Evolutionary conservation across 768 basidiomycete genomes (phyloP).

Genomic region (Coprinopsis marcescibilis): DNA sequence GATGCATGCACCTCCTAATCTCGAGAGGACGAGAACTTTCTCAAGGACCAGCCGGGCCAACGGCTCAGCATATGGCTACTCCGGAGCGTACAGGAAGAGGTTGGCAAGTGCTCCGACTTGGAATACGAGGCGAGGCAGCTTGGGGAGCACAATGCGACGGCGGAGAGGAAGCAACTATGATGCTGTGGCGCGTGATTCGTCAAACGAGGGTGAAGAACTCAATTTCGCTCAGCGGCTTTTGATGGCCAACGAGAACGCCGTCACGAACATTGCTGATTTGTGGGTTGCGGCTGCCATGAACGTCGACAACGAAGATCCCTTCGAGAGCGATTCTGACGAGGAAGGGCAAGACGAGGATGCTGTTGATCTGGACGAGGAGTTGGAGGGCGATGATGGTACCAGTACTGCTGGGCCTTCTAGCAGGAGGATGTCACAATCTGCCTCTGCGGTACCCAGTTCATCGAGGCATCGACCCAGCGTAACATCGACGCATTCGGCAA

Average conservation of each 20-base stretch:
- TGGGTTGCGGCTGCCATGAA: conserved; percentile 99
- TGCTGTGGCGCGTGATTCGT: conserved; percentile 31
- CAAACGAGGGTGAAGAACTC: conserved; percentile 42
- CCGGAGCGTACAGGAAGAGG: conserved; percentile 49
- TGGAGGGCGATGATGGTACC: conserved; percentile 4
- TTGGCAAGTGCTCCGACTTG: conserved; percentile 43
- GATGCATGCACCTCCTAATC: conserved; percentile 33
- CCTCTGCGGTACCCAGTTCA: conserved; percentile 14
- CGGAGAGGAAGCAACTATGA: conserved; percentile 46
- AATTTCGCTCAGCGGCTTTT: conserved; percentile 86
- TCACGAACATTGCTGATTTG: conserved; percentile 90
- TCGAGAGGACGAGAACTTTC: conserved; percentile 43
- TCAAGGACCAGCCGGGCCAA: conserved; percentile 55
- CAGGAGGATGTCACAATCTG: conserved; percentile 11
- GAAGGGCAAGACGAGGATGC: conserved; percentile 22
- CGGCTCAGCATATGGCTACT: conserved; percentile 80
- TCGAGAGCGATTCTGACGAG: conserved; percentile 47
- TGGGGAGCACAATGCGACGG: conserved; percentile 46
- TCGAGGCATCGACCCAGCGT: conserved; percentile 27
- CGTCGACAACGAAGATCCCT: conserved; percentile 83
- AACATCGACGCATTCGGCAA: conserved; percentile 25
- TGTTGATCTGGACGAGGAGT: conserved; percentile 27
- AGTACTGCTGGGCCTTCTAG: conserved; percentile 6
- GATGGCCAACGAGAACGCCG: conserved; percentile 92
- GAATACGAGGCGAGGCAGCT: conserved; percentile 46